Conservation (phyloP, 2,329 filamentous ascomycete species). For the Ophiostoma ulmi region DNA sequence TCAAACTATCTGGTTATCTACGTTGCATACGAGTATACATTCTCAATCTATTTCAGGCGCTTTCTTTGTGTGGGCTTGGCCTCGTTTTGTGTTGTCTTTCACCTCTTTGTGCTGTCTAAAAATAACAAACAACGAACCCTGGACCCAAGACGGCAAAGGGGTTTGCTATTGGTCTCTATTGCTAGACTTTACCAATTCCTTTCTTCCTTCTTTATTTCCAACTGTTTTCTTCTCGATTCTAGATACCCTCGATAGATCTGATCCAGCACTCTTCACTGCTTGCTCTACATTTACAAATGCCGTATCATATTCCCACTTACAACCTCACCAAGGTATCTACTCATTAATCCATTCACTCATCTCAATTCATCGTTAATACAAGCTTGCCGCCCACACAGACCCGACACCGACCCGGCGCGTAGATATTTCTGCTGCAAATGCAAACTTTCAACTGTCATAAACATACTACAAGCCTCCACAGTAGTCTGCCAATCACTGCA, state of each 20-base stretch:
- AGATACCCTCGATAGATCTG: not conserved
- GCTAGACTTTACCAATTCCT: not conserved
- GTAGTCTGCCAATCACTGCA: not conserved
- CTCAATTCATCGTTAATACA: too few species aligned
- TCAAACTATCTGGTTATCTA: not conserved
- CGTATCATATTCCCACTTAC: too few species aligned
- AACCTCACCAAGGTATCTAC: too few species aligned
- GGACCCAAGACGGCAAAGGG: not conserved
- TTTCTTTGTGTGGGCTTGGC: not conserved
- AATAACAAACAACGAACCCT: not conserved
- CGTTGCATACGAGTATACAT: not conserved
- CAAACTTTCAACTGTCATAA: not conserved
- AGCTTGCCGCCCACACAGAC: not conserved
- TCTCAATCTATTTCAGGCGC: not conserved
- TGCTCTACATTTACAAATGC: too few species aligned
- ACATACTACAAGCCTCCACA: not conserved
- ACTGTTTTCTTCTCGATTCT: not conserved
- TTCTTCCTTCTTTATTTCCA: not conserved
- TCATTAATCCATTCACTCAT: too few species aligned
- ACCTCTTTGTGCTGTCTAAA: not conserved
- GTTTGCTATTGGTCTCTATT: not conserved
- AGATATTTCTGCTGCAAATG: not conserved
- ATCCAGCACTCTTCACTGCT: too few species aligned
- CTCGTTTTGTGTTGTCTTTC: not conserved
- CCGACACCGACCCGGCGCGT: not conserved